Evolutionary conservation across 2,329 filamentous ascomycete genomes (phyloP).

Genomic region (Albophoma yamanashiensis): DNA sequence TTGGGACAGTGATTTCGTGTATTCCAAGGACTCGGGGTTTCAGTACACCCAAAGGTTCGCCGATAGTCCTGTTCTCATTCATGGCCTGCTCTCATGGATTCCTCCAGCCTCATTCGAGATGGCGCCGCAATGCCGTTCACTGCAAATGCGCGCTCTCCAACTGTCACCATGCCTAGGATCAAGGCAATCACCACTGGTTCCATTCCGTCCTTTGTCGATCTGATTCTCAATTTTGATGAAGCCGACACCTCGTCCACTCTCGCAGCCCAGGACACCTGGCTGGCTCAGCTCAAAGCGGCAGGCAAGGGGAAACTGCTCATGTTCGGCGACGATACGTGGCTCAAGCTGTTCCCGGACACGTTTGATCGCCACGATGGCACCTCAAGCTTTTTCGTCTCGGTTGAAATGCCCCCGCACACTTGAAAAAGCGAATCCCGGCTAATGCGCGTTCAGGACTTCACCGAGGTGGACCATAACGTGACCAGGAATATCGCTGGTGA

Average conservation of each 20-base stretch:
- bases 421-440: constrained; percentile 1
- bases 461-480: constrained; percentile 95
- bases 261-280: constrained; percentile 86
- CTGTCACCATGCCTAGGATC: constrained; percentile 94
- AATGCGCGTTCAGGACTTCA: constrained; percentile 66
- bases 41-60: constrained; percentile 73
- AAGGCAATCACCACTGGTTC: constrained; percentile 97
- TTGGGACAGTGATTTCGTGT: constrained; percentile 76
- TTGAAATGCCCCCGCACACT: constrained; percentile 37
- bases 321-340: constrained; percentile 97
- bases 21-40: constrained; percentile 69
- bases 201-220: constrained; percentile 94
- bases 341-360: constrained; percentile 85
- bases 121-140: constrained; percentile 87
- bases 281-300: constrained; percentile 79
- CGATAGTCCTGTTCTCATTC: neutral
- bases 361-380: constrained; percentile 88
- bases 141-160: constrained; percentile 89
- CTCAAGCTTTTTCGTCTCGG: constrained; percentile 95
- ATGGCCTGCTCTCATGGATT: constrained; percentile 3
- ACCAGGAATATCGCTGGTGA: constrained; percentile 79
- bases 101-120: constrained; percentile 65
- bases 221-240: constrained; percentile 94
- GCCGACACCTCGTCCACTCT: constrained; percentile 84
- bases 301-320: constrained; percentile 69